Base-by-base conservation (phyloP, 1,139 yeast genomes). In the Meyerozyma carpophila region DNA sequence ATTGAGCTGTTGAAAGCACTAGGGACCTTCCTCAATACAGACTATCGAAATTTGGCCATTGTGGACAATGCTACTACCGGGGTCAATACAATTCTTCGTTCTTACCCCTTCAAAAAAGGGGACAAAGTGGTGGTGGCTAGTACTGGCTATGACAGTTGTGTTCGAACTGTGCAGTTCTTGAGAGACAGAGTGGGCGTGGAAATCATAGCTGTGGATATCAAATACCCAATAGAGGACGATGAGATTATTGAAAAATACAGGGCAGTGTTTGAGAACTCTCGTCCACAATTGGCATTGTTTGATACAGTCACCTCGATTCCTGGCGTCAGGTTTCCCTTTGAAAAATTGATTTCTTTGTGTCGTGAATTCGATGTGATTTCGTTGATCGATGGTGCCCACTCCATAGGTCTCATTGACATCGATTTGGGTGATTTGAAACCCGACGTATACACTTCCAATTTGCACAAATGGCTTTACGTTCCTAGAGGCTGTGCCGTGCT, bases 371-470 rank as follows among this genome's bases (percentile, higher is more conserved):
- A 63, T 8, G 76, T 79, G 6, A 52, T 81, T 39, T 78, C 88
- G 3, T 61, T 82, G 37, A 71, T 85, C 28, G 94, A 85, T 56
- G 93, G 84, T 10, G 90, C 93, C 3, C 93, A 85, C 57, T 77
- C 81, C 1, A 68, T 79, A 32, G 93, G 93, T 0, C 62, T 79
- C 43, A 54, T 80, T 9, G 48, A 46, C 11, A 50, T 82, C 20
- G 68, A 77, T 45, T 56, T 83, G 42, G 53, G 56, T 0, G 54
- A 57, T 2, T 61, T 77, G 18, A 56, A 69, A 42, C 88, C 91
- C 0, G 90, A 83, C 54, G 84, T 81, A 56, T 77, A 72, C 53
- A 72, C 77, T 13, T 65, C 84, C 36, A 84, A 84, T 54, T 63
- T 83, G 29, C 91, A 85, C 67, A 85, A 85, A 56, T 84, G 91